Evolutionary conservation across 495 filamentous ascomycete species (phyloP), one percentile per base, ranked within the genome.

Genomic region (Annulohypoxylon bovei): DNA sequence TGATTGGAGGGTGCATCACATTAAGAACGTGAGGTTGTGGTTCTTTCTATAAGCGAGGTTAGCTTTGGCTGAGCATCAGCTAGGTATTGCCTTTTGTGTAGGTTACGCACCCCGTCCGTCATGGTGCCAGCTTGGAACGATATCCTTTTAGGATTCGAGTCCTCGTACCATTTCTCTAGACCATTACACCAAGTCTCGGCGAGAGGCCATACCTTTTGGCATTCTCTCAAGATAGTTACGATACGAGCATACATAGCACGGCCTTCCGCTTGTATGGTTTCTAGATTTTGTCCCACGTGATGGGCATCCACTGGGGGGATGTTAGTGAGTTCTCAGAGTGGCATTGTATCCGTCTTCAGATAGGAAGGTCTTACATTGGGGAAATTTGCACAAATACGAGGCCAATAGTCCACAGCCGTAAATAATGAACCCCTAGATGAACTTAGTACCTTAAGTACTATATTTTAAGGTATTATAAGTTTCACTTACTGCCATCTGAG

Each of bases 331-430:
- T 39, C 4, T 16, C 32, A 6, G 18, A 57, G 16, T 22, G 39
- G 2, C 9, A 12, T 12, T 9, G 6, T 53, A 9, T 35, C 22
- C 44, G 7, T 37, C 8, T 55, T 27, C 0, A 20, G 33, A 30
- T 11, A 39, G 6, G 14, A 2, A 28, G 7, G 1, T 32, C 80
- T 74, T 78, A 84, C 82, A 50, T 23, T 76, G 70, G 11, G 82
- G 81, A 40, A 82, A 84, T 62, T 83, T 84, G 74, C 70, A 79
- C 2, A 83, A 52, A 49, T 86, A 84, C 14, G 77, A 79, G 5
- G 83, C 80, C 2, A 86, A 68, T 53, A 84, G 78, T 14, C 83
- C 84, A 61, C 84, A 86, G 35, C 77, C 81, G 20, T 85, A 86
- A 6, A 84, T 80, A 44, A 81, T 83, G 57, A 86, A 86, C 0